Evolutionary conservation across 208 protist genomes (phyloP).

Genomic region (Naegleria lovaniensis): DNA sequence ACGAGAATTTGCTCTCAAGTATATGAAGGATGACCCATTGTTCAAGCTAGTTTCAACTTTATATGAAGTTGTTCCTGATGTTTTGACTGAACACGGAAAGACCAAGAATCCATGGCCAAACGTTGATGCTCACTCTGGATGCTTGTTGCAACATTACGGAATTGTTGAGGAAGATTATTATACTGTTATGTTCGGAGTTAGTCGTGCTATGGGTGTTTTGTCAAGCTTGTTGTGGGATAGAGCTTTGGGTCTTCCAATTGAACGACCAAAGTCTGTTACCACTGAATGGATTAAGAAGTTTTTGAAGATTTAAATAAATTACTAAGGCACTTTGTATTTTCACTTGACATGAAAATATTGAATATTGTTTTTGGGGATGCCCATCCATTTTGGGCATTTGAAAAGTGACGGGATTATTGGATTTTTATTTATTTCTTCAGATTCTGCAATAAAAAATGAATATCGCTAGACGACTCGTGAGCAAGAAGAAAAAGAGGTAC

Average conservation of each 20-base stretch:
- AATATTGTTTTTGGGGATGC: no score
- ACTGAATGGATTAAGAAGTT: conserved; percentile 63
- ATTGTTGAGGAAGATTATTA: conserved; percentile 91
- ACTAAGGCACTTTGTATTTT: background rate
- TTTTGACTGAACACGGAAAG: conserved; percentile 93
- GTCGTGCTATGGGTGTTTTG: conserved; percentile 86
- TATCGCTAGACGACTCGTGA: conserved; percentile 49
- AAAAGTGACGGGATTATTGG: no score
- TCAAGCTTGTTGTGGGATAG: conserved; percentile 85
- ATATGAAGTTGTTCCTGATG: conserved; percentile 81
- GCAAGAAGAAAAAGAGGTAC: conserved; percentile 79
- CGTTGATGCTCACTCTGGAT: conserved; percentile 91
- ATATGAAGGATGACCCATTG: conserved; percentile 88
- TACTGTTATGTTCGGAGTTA: conserved; percentile 95
- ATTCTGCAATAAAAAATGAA: background rate
- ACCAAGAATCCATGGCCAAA: conserved; percentile 96
- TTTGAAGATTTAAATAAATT: background rate
- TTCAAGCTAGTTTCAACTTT: conserved; percentile 85
- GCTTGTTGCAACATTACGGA: conserved; percentile 89
- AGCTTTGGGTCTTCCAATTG: conserved; percentile 83
- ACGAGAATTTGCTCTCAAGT: conserved; percentile 88
- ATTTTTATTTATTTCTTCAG: no score
- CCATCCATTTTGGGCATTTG: no score
- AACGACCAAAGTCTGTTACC: conserved; percentile 89
- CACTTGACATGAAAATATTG: background rate